These are phyloP conservation scores for Sphaerobolus stellatus DNA, from an alignment of 1,284 basidiomycete species.

Conservation along the genomic window DNA sequence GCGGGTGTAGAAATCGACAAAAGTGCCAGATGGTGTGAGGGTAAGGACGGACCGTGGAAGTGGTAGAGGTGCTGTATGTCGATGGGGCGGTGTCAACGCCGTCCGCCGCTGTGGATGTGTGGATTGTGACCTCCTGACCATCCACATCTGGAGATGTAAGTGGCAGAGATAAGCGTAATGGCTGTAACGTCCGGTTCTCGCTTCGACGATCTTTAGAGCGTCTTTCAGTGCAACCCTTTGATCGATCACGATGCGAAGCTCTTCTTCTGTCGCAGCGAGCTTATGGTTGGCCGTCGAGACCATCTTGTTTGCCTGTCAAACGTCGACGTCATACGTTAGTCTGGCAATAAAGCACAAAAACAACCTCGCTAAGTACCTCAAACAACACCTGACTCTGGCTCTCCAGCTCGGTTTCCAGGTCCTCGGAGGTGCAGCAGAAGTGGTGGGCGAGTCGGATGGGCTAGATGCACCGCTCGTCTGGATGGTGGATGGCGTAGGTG, in stretches of 20 bases:
- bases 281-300: slow-evolving; percentile 78
- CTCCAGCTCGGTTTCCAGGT: slow-evolving; percentile 83
- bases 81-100: too few species aligned
- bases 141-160: too few species aligned
- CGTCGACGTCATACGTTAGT: background rate
- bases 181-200: too few species aligned
- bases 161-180: too few species aligned
- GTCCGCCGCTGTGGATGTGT: too few species aligned
- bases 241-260: slow-evolving; percentile 60
- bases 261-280: slow-evolving; percentile 75
- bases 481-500: slow-evolving; percentile 33
- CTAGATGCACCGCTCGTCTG: slow-evolving; percentile 46
- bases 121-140: too few species aligned
- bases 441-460: slow-evolving; percentile 46
- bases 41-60: too few species aligned
- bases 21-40: too few species aligned
- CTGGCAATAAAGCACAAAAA: slow-evolving; percentile 8
- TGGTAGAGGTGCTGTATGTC: too few species aligned
- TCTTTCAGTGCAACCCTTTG: slow-evolving; percentile 77
- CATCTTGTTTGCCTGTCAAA: slow-evolving; percentile 84
- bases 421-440: slow-evolving; percentile 39
- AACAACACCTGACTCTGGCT: slow-evolving; percentile 81
- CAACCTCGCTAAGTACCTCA: slow-evolving; percentile 70
- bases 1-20: too few species aligned
- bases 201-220: too few species aligned